Percentiles rank a stretch among this genome's conserved stretches.
Evolutionary conservation across 163 green algal genomes (phyloP).

Genomic region (Scenedesmus sp.): DNA sequence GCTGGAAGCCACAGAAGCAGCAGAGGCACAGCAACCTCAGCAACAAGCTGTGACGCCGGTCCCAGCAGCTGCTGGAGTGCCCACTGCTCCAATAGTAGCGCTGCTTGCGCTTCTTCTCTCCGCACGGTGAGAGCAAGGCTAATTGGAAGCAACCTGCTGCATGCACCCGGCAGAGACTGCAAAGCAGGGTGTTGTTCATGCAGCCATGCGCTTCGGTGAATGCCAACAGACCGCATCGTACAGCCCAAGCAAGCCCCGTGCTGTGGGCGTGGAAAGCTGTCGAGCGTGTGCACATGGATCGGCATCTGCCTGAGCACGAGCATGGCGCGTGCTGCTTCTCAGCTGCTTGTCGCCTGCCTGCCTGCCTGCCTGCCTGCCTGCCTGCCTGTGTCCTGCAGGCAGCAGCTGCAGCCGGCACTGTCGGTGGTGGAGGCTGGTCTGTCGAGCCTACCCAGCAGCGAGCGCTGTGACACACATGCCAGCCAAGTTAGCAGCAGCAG

Average conservation of each 20-base stretch:
- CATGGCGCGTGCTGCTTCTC: background rate
- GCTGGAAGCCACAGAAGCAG: conserved; percentile 27
- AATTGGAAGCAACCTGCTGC: background rate
- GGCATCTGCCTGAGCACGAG: background rate
- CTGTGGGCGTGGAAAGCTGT: background rate
- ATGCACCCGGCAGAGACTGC: background rate
- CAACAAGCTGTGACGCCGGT: background rate
- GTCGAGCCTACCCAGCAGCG: background rate
- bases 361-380: background rate
- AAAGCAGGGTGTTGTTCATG: too few relatives aligned
- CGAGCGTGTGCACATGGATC: background rate
- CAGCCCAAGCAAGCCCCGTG: too few relatives aligned
- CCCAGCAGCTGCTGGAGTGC: conserved; percentile 11
- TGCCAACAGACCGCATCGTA: too few relatives aligned
- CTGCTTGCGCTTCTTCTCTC: conserved; percentile 55
- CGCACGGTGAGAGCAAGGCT: conserved; percentile 2
- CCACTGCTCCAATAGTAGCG: conserved; percentile 35
- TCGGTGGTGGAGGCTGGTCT: conserved; percentile 51
- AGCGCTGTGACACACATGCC: background rate
- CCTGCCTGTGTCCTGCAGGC: background rate
- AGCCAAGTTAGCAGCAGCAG: background rate
- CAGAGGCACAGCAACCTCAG: background rate
- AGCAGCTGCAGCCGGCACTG: conserved; percentile 52
- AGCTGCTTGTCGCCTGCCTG: background rate
- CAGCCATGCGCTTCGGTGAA: too few relatives aligned